These are phyloP conservation scores for Reticulascus tulasneorum DNA, from an alignment of 2,329 filamentous ascomycete genomes.

Conservation along the genomic window DNA sequence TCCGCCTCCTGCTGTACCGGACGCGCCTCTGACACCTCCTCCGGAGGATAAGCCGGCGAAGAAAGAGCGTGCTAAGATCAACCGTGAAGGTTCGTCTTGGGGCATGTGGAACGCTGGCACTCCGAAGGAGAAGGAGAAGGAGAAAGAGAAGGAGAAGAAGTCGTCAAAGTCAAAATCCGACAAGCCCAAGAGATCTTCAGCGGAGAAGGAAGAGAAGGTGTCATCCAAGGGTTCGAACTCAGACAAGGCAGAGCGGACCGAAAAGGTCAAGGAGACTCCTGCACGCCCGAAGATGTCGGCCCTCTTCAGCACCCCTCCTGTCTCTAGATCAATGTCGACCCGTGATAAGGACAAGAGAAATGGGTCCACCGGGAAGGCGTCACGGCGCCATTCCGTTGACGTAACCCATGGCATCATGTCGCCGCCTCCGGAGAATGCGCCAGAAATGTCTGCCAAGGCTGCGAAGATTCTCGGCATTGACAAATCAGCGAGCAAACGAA, in stretches of 20 bases:
- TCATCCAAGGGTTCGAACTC: constrained; percentile 69
- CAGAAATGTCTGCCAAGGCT: constrained; percentile 68
- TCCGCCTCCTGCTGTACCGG: constrained; percentile 41
- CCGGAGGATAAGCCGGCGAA: constrained; percentile 58
- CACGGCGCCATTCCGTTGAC: constrained; percentile 67
- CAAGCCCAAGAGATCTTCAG: constrained; percentile 49
- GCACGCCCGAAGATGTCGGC: constrained; percentile 56
- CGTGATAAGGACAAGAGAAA: constrained; percentile 62
- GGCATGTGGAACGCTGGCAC: constrained; percentile 64
- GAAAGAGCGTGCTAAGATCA: constrained; percentile 75
- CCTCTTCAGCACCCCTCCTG: constrained; percentile 64
- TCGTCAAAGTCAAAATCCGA: constrained; percentile 63
- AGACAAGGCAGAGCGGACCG: constrained; percentile 58
- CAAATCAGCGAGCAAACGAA: constrained; percentile 34
- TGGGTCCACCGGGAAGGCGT: constrained; percentile 52
- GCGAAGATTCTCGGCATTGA: constrained; percentile 68
- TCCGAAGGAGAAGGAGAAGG: constrained; percentile 29
- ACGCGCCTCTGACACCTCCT: constrained; percentile 45
- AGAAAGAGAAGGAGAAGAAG: constrained; percentile 55
- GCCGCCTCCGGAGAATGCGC: constrained; percentile 66
- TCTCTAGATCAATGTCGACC: constrained; percentile 66
- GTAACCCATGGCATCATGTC: constrained; percentile 63
- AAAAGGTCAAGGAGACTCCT: constrained; percentile 41
- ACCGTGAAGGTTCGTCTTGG: constrained; percentile 70
- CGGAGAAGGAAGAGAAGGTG: constrained; percentile 59